These are phyloP conservation scores for Helichrysum umbraculigerum DNA, from an alignment of 129 eudicot species.

Conservation along the genomic window DNA sequence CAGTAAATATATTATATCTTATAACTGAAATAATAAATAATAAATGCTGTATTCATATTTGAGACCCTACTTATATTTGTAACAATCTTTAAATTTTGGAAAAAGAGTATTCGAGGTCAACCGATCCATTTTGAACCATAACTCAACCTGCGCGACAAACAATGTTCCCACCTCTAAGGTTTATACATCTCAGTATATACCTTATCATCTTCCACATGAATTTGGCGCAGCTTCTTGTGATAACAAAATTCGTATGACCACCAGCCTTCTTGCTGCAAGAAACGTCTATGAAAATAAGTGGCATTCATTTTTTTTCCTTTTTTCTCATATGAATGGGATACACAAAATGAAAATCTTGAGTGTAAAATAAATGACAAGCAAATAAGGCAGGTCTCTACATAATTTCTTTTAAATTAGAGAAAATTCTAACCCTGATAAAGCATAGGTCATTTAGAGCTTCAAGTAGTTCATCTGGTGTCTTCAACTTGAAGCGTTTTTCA, in stretches of 20 bases:
- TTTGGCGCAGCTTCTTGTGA: conserved; percentile 66
- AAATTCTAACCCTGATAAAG: conserved; percentile 66
- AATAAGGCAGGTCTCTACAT: neutral
- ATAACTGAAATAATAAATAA: no score
- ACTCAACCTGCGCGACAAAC: neutral
- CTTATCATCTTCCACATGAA: conserved; percentile 85
- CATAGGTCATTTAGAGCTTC: conserved; percentile 78
- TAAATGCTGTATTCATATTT: no score
- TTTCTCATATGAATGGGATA: conserved; percentile 11
- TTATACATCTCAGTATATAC: conserved; percentile 29
- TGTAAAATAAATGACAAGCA: neutral
- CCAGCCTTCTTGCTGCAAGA: conserved; percentile 97
- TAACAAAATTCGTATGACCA: conserved; percentile 93
- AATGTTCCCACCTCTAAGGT: neutral
- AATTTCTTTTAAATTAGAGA: neutral
- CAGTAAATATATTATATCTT: neutral
- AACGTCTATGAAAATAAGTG: neutral
- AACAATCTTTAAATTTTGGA: neutral
- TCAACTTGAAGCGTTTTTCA: conserved; percentile 71
- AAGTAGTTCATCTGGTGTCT: conserved; percentile 97
- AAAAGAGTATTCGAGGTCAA: neutral
- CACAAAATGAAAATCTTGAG: neutral
- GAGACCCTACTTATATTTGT: neutral
- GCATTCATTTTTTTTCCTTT: neutral
- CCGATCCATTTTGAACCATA: neutral